Evolutionary conservation across 306 rosid genomes (phyloP), one percentile per base, ranked within the genome.

Genomic region (Prunus salicina): DNA sequence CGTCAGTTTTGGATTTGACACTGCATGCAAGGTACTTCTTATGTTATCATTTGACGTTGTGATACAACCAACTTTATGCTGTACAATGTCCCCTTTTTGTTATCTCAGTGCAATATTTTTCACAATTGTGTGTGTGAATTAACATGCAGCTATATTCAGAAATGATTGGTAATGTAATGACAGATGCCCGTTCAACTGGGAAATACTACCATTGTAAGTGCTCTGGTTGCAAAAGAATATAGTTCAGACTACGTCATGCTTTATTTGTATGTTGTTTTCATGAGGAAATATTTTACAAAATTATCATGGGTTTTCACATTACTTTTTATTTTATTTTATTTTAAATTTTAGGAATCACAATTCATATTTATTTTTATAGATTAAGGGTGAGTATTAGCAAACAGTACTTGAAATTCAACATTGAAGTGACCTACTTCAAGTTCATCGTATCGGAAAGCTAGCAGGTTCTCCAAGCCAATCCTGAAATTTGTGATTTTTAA

Each of bases 111-210:
- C 34, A 32, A 67, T 45, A n/a, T 67, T 14, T 22, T 45, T 28
- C 72, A 45, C 56, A 24, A 10, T 11, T 43, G 15, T 47, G 14
- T 13, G 5, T 13, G 5, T 47, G 52, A 47, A 2, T 22, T n/a
- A 65, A 65, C n/a, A 46, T 81, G 80, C 90, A 93, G 98, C 82
- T 93, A 82, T 93, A 93, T 60, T 82, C 96, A 30, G 98, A 93
- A 88, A 93, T 93, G 96, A 89, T 93, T 70, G 98, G 98, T 82
- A 93, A 93, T 81, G 96, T 93, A 72, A 93, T 93, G 98, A 80
- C 84, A 28, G 96, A 93, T 89, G 98, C 96, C 20, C 89, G 93
- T 68, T 93, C 98, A 77, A 90, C 98, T 27, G 98, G 96, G 84
- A 93, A 90, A 84, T 90, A 93, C 85, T 93, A 93, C 74, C 98